Evolutionary conservation across 495 filamentous ascomycete genomes (phyloP).

Genomic region (Copromyces sp.): DNA sequence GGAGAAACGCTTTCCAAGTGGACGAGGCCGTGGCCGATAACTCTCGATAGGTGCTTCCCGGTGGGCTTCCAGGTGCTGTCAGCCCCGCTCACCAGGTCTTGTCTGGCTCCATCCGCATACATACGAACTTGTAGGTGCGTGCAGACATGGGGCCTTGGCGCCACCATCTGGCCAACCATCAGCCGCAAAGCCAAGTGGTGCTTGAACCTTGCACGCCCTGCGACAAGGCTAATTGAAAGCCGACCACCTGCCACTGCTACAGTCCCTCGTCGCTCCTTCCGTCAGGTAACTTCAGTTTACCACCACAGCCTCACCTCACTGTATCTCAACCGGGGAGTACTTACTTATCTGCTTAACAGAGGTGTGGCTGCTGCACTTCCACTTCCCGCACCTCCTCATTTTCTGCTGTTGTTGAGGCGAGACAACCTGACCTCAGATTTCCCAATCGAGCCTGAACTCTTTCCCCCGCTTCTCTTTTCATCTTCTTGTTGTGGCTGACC

Average conservation of each 20-base stretch:
- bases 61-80: not conserved
- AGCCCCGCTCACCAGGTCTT: not conserved
- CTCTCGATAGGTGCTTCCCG: not conserved
- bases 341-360: constrained; percentile 2
- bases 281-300: not conserved
- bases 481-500: not conserved
- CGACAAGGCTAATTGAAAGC: constrained; percentile 29
- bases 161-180: not conserved
- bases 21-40: not conserved
- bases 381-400: not conserved
- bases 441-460: not conserved
- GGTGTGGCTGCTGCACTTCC: not conserved
- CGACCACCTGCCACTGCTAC: constrained; percentile 8
- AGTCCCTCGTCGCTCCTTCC: not conserved
- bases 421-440: not conserved
- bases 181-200: not conserved
- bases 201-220: constrained; percentile 7
- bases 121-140: not conserved
- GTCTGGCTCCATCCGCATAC: not conserved
- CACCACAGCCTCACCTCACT: constrained; percentile 24
- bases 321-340: not conserved
- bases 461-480: not conserved
- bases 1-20: not conserved
- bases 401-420: not conserved
- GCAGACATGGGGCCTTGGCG: not conserved